Evolutionary conservation across 768 basidiomycete species (phyloP).

Genomic region (Gymnopilus junonius): DNA sequence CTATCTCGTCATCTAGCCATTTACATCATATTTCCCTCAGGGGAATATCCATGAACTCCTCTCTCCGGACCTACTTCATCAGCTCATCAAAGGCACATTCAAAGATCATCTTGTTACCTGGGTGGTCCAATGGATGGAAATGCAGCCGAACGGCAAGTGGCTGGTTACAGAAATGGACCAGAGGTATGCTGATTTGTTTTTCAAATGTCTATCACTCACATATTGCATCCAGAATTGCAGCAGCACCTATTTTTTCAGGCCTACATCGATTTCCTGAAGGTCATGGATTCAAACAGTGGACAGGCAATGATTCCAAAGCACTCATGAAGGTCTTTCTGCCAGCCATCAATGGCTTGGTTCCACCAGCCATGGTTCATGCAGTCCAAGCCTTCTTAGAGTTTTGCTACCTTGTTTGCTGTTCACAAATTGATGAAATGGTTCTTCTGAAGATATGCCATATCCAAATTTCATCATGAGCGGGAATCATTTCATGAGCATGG

Average conservation of each 20-base stretch:
- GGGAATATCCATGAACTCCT: conserved; percentile 39
- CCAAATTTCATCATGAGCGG: conserved; percentile 25
- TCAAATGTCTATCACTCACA: neutral
- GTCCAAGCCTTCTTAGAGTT: conserved; percentile 32
- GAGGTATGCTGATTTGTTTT: conserved; percentile 17
- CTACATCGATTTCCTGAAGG: conserved; percentile 35
- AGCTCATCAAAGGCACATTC: conserved; percentile 40
- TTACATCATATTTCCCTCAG: conserved; percentile 36
- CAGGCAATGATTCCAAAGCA: conserved; percentile 39
- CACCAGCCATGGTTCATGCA: conserved; percentile 25
- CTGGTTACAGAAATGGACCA: conserved; percentile 37
- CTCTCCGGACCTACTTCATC: conserved; percentile 37
- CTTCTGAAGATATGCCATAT: conserved; percentile 20
- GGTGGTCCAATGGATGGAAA: conserved; percentile 31
- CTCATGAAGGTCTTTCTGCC: conserved; percentile 41
- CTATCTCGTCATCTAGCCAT: conserved; percentile 28
- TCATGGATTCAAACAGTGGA: conserved; percentile 40
- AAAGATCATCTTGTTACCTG: conserved; percentile 42
- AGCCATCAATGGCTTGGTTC: conserved; percentile 31
- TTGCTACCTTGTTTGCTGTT: conserved; percentile 29
- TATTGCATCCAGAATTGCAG: conserved; percentile 28
- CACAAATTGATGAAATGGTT: conserved; percentile 19
- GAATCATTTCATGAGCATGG: conserved; percentile 18
- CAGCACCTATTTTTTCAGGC: conserved; percentile 27
- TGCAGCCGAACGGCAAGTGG: conserved; percentile 12